These are phyloP conservation scores for Xylaria scruposa DNA, from an alignment of 495 filamentous ascomycete species.

Conservation along the genomic window DNA sequence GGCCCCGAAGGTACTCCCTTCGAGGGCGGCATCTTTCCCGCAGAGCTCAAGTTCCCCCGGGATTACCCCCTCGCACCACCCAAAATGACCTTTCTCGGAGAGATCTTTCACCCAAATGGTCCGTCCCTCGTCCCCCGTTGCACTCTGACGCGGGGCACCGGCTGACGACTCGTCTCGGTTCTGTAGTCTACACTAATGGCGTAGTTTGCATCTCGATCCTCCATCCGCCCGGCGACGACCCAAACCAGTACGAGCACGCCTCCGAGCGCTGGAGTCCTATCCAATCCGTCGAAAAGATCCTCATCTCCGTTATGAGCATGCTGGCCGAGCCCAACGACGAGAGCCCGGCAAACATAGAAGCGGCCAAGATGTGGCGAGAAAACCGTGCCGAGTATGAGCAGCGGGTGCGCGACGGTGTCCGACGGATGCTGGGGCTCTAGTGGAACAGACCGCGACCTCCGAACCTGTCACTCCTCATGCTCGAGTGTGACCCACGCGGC, in stretches of 20 bases:
- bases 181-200: slow-evolving; percentile 85
- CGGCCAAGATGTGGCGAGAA: slow-evolving; percentile 98
- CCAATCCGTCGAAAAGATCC: slow-evolving; percentile 96
- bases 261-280: slow-evolving; percentile 96
- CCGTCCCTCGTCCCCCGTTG: slow-evolving; percentile 21
- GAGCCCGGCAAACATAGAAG: slow-evolving; percentile 96
- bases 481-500: neutral
- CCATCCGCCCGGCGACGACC: slow-evolving; percentile 97
- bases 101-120: slow-evolving; percentile 98
- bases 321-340: slow-evolving; percentile 98
- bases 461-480: slow-evolving; percentile 3
- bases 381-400: slow-evolving; percentile 82
- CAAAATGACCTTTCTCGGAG: slow-evolving; percentile 90
- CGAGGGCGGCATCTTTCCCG: slow-evolving; percentile 91
- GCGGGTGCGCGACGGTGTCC: slow-evolving; percentile 78
- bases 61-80: slow-evolving; percentile 95
- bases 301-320: slow-evolving; percentile 99
- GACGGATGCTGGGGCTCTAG: slow-evolving; percentile 61
- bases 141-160: slow-evolving; percentile 2
- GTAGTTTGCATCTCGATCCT: slow-evolving; percentile 97
- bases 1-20: slow-evolving; percentile 96
- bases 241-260: slow-evolving; percentile 97
- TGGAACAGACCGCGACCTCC: slow-evolving; percentile 26
- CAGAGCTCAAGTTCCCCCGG: slow-evolving; percentile 91
- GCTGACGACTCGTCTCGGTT: slow-evolving; percentile 2